Base-by-base conservation (phyloP, 306 rosid species). In the Pueraria montana region DNA sequence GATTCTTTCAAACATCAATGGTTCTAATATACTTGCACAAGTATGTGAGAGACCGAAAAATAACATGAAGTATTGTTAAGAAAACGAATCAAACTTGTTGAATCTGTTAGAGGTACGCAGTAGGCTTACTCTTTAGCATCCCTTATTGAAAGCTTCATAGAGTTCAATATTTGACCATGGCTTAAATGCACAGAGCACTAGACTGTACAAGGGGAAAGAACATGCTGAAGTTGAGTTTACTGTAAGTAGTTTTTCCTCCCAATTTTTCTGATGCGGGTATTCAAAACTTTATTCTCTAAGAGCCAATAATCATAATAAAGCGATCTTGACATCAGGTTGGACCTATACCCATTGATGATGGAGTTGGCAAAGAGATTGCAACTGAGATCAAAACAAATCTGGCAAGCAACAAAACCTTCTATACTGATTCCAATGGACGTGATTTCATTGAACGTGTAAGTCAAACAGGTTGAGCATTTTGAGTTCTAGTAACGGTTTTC, bases 201-300 rank as follows among this genome's bases (percentile, higher is more conserved):
- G 99, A 88, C 86, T 93, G 79, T 86, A 86, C 87, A 94, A 91
- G 81, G 97, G 89, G 67, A 94, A 88, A 85, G 99, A 96, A 78
- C 98, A 96, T 67, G 98, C 89, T 83, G 99, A 96, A 89, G 93
- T 94, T 49, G 98, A 96, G 89, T 94, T 92, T 74, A 89, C 87
- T 80, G 99, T 96, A 91, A 90, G 97, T 84, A 23, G 34, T 61
- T 52, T 46, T 67, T 68, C 5, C 24, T 13, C 52, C 26, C 11
- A 64, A 18, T 18, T 34, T 43, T 80, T 55, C 21, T 46, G 12
- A 59, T 3, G 38, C 12, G 34, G 48, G 12, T 56, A 13, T 74
- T 56, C 24, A 4, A 21, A 46, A 56, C 7, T n/a, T 72, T 42
- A 76, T 30, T 32, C 36, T 80, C 32, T 55, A 63, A 4, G 59